phyloP scores from a whole-genome alignment of 2,329 filamentous ascomycete species.

The Phoma herbarum region DNA sequence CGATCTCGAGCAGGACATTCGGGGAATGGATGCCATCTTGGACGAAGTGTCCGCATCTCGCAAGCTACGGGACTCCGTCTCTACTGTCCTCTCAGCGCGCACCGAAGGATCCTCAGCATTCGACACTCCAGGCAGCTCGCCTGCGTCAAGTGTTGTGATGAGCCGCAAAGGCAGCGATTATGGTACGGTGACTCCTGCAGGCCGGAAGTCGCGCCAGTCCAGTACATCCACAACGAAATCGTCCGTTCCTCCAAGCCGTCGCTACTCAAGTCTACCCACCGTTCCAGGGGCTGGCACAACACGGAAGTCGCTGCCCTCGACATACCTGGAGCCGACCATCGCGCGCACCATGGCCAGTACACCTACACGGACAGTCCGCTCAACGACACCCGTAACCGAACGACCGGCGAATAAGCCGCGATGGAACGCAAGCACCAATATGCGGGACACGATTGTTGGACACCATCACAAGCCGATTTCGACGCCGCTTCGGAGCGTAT shows the following conservation, averaged over 20 bases:
- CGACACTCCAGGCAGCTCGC: conserved; percentile 69
- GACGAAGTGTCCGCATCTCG: conserved; percentile 75
- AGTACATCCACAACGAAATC: conserved; percentile 56
- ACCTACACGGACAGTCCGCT: conserved; percentile 33
- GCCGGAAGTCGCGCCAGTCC: conserved; percentile 57
- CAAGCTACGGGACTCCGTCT: conserved; percentile 89
- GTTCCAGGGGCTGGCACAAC: conserved; percentile 28
- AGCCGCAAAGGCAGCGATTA: conserved; percentile 61
- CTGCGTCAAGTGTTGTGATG: conserved; percentile 70
- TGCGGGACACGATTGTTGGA: conserved; percentile 50
- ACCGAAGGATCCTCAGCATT: conserved; percentile 79
- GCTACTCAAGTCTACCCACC: conserved; percentile 60
- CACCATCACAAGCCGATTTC: conserved; percentile 51
- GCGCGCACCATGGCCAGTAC: conserved; percentile 41
- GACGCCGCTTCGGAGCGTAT: conserved; percentile 43
- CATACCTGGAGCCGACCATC: conserved; percentile 33
- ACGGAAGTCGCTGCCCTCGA: conserved; percentile 32
- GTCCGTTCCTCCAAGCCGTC: conserved; percentile 53
- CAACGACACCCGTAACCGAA: conserved; percentile 40
- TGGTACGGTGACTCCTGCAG: conserved; percentile 56
- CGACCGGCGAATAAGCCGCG: conserved; percentile 46
- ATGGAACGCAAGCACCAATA: conserved; percentile 52
- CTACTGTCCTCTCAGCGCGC: conserved; percentile 77
- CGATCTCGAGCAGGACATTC: conserved; percentile 77
- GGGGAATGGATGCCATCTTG: conserved; percentile 76